Percentiles rank a stretch among this genome's conserved stretches.
Conservation (phyloP, 192 early-diverging fungal genomes). For the Piromyces sp. region DNA sequence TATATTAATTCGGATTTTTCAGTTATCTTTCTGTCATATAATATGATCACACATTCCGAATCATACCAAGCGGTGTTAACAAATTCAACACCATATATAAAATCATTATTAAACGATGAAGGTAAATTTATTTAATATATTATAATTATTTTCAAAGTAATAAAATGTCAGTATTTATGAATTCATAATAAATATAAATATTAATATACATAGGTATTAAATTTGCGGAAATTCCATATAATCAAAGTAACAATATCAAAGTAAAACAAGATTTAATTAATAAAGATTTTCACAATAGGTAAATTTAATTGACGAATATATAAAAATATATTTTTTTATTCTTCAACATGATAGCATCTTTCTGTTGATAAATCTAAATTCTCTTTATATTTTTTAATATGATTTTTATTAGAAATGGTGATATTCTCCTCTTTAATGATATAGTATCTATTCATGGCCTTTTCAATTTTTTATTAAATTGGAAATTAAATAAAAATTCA, state of each 20-base stretch:
- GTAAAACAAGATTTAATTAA: background rate
- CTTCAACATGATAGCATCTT: no score
- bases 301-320: no score
- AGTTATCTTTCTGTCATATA: background rate
- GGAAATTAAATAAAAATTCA: background rate
- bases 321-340: no score
- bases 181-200: background rate
- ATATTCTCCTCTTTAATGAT: background rate
- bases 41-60: background rate
- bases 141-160: no score
- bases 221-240: background rate
- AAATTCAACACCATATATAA: background rate
- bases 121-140: background rate
- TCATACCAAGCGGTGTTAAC: background rate
- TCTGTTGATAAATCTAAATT: no score
- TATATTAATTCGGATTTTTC: background rate
- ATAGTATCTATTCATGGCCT: background rate
- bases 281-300: background rate
- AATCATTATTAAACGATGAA: background rate
- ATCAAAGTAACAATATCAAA: background rate
- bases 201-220: background rate
- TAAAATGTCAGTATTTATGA: no score
- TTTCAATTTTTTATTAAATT: background rate
- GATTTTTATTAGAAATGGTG: background rate
- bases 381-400: background rate